phyloP scores from a whole-genome alignment of 1,139 yeast species.

The Geotrichum histeridarum region DNA sequence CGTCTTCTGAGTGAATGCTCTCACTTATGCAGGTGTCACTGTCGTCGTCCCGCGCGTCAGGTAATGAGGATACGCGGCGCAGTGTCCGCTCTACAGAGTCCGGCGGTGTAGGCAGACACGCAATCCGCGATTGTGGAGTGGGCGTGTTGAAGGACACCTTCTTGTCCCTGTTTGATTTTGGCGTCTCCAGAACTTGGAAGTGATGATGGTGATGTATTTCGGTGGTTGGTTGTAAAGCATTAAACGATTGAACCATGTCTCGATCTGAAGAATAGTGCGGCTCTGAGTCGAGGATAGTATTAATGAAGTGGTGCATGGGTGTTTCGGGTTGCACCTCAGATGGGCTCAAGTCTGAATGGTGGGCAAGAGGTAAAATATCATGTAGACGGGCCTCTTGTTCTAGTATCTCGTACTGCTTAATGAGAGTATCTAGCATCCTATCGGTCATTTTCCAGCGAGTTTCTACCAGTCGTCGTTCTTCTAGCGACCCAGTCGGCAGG shows the following conservation, averaged over 20 bases:
- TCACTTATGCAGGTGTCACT: slow-evolving; percentile 2
- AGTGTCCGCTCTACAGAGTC: slow-evolving; percentile 1
- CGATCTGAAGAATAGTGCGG: no score
- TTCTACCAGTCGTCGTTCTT: slow-evolving; percentile 22
- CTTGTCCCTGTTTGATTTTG: background rate
- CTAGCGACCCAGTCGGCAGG: slow-evolving; percentile 21
- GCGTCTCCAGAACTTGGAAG: slow-evolving; percentile 3
- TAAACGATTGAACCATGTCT: no score
- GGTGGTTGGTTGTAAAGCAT: background rate
- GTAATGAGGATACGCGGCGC: slow-evolving; percentile 5
- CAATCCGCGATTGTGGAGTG: background rate
- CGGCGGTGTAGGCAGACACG: background rate
- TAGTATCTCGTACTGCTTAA: slow-evolving; percentile 24
- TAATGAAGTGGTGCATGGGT: slow-evolving; percentile 1
- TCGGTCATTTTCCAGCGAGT: slow-evolving; percentile 25
- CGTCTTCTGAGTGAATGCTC: slow-evolving; percentile 4
- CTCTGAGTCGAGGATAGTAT: background rate
- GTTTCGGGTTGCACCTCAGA: background rate
- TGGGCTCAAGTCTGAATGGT: background rate
- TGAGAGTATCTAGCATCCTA: slow-evolving; percentile 23
- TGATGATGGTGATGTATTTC: slow-evolving; percentile 4
- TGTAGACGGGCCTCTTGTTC: slow-evolving; percentile 18
- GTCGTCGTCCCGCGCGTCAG: background rate
- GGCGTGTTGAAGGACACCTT: slow-evolving; percentile 3
- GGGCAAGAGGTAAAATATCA: background rate